Conservation (phyloP, 176 grass and related monocot species). For the Tillandsia fasciculata region DNA sequence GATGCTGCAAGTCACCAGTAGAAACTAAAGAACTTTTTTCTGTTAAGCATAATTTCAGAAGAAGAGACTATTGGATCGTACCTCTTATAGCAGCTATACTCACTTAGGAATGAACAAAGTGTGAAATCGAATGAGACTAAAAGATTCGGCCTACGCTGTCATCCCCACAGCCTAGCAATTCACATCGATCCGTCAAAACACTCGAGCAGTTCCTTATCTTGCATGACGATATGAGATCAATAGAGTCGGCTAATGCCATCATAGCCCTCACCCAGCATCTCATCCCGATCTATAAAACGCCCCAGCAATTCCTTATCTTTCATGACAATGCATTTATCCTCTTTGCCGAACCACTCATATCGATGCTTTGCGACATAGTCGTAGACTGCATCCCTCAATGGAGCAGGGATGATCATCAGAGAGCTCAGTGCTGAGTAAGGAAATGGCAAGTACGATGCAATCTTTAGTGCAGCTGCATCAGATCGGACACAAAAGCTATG, state of each 20-base stretch:
- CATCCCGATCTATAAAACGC: constrained; percentile 83
- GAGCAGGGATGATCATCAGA: constrained; percentile 47
- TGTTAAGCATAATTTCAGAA: too few relatives aligned
- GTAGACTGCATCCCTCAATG: constrained; percentile 59
- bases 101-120: too few relatives aligned
- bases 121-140: too few relatives aligned
- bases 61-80: too few relatives aligned
- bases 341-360: constrained; percentile 85
- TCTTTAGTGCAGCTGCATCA: constrained; percentile 57
- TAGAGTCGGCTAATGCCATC: constrained; percentile 18
- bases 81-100: too few relatives aligned
- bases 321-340: constrained; percentile 60
- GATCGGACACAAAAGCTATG: not conserved
- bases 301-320: constrained; percentile 67
- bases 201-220: too few relatives aligned
- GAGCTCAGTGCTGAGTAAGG: constrained; percentile 68
- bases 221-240: constrained; percentile 16
- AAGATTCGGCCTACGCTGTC: too few relatives aligned
- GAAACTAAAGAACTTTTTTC: too few relatives aligned
- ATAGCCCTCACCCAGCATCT: constrained; percentile 47
- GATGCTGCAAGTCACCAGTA: too few relatives aligned
- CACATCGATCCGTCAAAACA: too few relatives aligned
- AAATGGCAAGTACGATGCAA: constrained; percentile 80
- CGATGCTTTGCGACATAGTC: constrained; percentile 76
- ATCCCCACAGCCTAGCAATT: too few relatives aligned